A percentile compares a stretch with the other conserved stretches of the same genome.
These are phyloP conservation scores for Cerioporus squamosus DNA, from an alignment of 1,284 basidiomycete genomes.

Conservation along the genomic window DNA sequence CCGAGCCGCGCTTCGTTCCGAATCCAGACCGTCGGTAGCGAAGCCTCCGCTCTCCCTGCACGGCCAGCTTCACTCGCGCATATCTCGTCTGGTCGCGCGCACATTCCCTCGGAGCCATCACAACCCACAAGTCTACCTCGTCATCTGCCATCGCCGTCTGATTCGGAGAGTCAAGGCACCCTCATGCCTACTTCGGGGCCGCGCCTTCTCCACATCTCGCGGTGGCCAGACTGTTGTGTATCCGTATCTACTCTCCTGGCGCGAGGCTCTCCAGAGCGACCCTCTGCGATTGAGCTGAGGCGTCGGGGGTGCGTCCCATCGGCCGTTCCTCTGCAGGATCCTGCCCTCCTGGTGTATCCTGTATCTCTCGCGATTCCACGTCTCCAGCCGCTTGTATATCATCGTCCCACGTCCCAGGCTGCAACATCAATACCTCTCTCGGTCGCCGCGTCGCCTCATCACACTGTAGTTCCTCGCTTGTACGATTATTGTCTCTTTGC, in stretches of 20 bases:
- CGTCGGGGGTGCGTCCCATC: background rate
- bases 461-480: slow-evolving; percentile 14
- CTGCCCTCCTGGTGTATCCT: slow-evolving; percentile 12
- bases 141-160: background rate
- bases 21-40: background rate
- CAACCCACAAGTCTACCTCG: background rate
- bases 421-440: slow-evolving; percentile 3
- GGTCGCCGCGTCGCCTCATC: slow-evolving; percentile 2
- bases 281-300: slow-evolving; percentile 4
- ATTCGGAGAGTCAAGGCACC: background rate
- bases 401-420: slow-evolving; percentile 1
- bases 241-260: slow-evolving; percentile 9
- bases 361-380: slow-evolving; percentile 3
- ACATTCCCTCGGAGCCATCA: background rate
- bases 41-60: background rate
- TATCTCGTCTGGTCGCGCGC: background rate
- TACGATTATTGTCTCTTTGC: slow-evolving; percentile 20
- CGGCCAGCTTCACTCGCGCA: background rate
- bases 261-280: slow-evolving; percentile 1
- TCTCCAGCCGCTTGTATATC: slow-evolving; percentile 16
- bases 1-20: slow-evolving; percentile 14
- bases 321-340: background rate
- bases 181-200: background rate
- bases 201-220: slow-evolving; percentile 3
- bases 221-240: slow-evolving; percentile 12